phyloP scores from a whole-genome alignment of 805 yeast species.

The Candida arabinofermentans region DNA sequence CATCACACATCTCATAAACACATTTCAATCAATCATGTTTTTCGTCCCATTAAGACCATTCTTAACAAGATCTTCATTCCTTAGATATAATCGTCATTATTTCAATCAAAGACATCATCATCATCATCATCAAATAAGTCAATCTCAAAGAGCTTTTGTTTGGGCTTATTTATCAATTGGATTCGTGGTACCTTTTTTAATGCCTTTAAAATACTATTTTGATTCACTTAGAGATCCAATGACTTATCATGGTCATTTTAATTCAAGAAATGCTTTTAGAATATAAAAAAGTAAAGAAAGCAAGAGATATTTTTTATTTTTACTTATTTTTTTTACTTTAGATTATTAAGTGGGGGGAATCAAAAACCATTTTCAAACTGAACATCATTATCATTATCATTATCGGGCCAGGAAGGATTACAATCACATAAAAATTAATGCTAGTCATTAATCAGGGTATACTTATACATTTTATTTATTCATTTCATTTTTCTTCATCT shows the following conservation, averaged over 20 bases:
- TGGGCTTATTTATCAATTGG: constrained; percentile 31
- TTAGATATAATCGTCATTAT: too few relatives aligned
- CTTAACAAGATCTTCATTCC: too few relatives aligned
- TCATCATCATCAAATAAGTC: constrained; percentile 6
- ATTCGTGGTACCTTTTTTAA: constrained; percentile 31
- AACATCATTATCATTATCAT: too few relatives aligned
- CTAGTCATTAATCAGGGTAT: too few relatives aligned
- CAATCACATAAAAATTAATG: too few relatives aligned
- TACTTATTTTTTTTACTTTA: neutral
- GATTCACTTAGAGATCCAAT: constrained; percentile 5
- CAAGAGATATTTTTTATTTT: neutral
- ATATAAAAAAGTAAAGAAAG: constrained; percentile 21
- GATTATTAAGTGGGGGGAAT: neutral
- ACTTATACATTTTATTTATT: neutral
- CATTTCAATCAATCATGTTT: too few relatives aligned
- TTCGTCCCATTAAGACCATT: too few relatives aligned
- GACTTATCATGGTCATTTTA: constrained; percentile 25
- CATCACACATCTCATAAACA: too few relatives aligned
- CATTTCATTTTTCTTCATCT: neutral
- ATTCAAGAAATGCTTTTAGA: constrained; percentile 30
- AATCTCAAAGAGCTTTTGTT: constrained; percentile 22
- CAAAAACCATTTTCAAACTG: too few relatives aligned
- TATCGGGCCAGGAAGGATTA: too few relatives aligned
- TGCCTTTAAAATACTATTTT: constrained; percentile 30
- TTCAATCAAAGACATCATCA: too few relatives aligned